Evolutionary conservation across 108 stramenopile genomes (phyloP).

Genomic region (Pseudonitzschia multiseries): DNA sequence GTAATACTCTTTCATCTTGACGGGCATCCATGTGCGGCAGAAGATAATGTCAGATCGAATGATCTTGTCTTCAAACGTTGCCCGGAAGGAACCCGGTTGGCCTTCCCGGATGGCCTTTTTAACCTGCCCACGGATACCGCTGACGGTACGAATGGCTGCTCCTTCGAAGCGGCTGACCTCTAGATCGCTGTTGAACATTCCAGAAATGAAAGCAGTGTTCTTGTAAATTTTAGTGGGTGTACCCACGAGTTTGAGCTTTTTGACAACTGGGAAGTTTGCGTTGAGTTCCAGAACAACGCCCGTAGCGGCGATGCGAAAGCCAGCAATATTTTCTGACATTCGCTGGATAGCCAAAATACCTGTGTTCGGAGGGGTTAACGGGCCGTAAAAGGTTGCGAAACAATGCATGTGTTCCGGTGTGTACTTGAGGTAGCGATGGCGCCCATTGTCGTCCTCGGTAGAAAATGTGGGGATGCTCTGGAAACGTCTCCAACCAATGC

Average conservation of each 20-base stretch:
- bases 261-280: constrained; percentile 91
- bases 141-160: constrained; percentile 93
- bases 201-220: constrained; percentile 98
- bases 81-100: constrained; percentile 91
- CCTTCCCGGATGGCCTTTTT: constrained; percentile 93
- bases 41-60: constrained; percentile 95
- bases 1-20: constrained; percentile 91
- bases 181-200: constrained; percentile 98
- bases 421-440: constrained; percentile 92
- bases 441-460: constrained; percentile 54
- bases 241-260: constrained; percentile 99
- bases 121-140: constrained; percentile 94
- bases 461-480: constrained; percentile 89
- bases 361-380: constrained; percentile 93
- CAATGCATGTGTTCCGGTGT: constrained; percentile 99
- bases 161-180: constrained; percentile 96
- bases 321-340: constrained; percentile 62
- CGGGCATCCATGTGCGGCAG: constrained; percentile 98
- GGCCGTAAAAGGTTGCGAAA: constrained; percentile 93
- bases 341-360: constrained; percentile 93
- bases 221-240: constrained; percentile 94
- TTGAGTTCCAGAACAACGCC: constrained; percentile 94
- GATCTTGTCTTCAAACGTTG: constrained; percentile 99
- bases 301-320: constrained; percentile 94
- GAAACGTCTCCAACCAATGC: constrained; percentile 97